These are phyloP conservation scores for Ettlia oleoabundans DNA, from an alignment of 139 green algal genomes.

Conservation along the genomic window DNA sequence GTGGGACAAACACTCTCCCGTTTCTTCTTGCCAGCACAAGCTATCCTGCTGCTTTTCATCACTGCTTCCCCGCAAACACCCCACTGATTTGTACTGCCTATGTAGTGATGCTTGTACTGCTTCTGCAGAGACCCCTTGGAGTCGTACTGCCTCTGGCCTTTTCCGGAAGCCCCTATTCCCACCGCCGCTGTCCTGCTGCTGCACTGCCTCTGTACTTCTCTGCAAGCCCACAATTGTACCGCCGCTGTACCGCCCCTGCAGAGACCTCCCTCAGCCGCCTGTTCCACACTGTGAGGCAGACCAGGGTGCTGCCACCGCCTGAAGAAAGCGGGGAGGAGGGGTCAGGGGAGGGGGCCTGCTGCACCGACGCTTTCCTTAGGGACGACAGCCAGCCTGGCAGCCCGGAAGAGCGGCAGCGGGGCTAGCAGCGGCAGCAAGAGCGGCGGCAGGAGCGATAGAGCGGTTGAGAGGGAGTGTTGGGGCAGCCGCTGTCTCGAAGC, in stretches of 20 bases:
- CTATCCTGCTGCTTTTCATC: too few relatives aligned
- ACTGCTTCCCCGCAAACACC: too few relatives aligned
- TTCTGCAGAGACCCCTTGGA: neutral
- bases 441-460: neutral
- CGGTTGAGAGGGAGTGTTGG: neutral
- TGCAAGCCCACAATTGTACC: neutral
- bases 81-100: too few relatives aligned
- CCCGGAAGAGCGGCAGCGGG: neutral
- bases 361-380: neutral
- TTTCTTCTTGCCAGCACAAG: too few relatives aligned
- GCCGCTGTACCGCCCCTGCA: too few relatives aligned
- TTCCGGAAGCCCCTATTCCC: too few relatives aligned
- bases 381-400: neutral
- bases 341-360: neutral
- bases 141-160: too few relatives aligned
- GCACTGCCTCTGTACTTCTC: neutral
- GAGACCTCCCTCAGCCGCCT: neutral
- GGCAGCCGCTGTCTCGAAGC: too few relatives aligned
- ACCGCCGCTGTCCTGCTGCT: neutral
- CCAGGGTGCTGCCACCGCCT: neutral
- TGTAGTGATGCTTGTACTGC: neutral
- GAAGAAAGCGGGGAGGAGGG: neutral
- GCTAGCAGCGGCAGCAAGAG: too few relatives aligned
- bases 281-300: neutral
- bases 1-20: too few relatives aligned